Conservation (phyloP, 73 alveolate genomes). For the Stentor roeselii region DNA sequence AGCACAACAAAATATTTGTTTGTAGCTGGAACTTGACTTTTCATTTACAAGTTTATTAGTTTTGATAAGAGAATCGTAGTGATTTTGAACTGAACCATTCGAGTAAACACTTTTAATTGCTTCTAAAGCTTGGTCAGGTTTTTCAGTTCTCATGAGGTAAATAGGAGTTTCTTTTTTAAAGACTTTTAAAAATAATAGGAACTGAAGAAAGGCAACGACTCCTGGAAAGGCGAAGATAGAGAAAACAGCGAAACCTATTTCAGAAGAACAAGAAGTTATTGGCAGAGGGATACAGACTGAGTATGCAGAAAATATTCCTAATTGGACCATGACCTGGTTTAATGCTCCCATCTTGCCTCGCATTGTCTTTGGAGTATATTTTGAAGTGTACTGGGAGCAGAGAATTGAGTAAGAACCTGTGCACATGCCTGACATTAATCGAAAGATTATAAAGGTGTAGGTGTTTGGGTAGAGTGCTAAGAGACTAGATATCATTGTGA, state of each 20-base stretch:
- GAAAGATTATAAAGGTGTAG: background rate
- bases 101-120: background rate
- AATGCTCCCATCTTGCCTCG: background rate
- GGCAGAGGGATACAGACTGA: background rate
- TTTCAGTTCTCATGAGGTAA: background rate
- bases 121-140: background rate
- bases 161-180: constrained; percentile 14
- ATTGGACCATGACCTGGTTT: background rate
- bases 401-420: background rate
- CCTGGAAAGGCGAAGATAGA: background rate
- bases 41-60: background rate
- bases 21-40: background rate
- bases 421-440: background rate
- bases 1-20: background rate
- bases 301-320: background rate
- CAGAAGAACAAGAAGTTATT: background rate
- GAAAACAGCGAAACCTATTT: background rate
- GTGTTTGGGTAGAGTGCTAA: background rate
- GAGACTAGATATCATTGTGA: background rate
- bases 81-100: background rate
- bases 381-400: background rate
- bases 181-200: background rate
- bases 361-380: background rate
- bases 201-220: background rate
- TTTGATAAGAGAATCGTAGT: background rate